Conservation (phyloP, 2,329 filamentous ascomycete genomes). For the Cladosporium sp. region DNA sequence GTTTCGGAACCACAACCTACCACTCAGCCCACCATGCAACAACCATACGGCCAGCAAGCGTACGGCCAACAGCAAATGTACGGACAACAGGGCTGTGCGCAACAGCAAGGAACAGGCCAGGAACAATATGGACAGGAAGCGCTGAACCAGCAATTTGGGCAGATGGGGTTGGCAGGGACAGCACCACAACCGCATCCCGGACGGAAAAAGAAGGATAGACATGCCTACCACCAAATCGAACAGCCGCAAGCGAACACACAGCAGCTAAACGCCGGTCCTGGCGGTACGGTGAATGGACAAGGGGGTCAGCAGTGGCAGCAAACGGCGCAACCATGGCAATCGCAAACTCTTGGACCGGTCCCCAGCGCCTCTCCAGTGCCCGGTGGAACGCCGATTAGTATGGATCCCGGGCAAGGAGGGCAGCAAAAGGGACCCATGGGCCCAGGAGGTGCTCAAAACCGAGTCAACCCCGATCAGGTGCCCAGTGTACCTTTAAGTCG, state of each 20-base stretch:
- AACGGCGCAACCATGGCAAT: slow-evolving; percentile 34
- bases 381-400: slow-evolving; percentile 27
- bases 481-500: slow-evolving; percentile 84
- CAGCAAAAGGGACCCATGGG: slow-evolving; percentile 22
- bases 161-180: slow-evolving; percentile 61
- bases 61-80: slow-evolving; percentile 9
- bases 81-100: slow-evolving; percentile 14
- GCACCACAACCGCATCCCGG: slow-evolving; percentile 43
- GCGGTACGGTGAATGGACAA: slow-evolving; percentile 53
- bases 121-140: slow-evolving; percentile 31
- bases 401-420: slow-evolving; percentile 20
- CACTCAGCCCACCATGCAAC: slow-evolving; percentile 17
- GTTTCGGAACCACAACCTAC: slow-evolving; percentile 17
- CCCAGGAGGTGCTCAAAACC: slow-evolving; percentile 53
- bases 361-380: slow-evolving; percentile 17
- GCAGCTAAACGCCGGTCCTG: slow-evolving; percentile 63
- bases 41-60: slow-evolving; percentile 19
- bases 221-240: slow-evolving; percentile 86
- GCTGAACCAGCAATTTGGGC: slow-evolving; percentile 71
- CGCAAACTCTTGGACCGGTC: slow-evolving; percentile 21
- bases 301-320: slow-evolving; percentile 34
- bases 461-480: slow-evolving; percentile 86
- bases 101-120: slow-evolving; percentile 20
- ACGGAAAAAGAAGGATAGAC: slow-evolving; percentile 82
- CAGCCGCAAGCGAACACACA: slow-evolving; percentile 55